A percentile compares a stretch with the other conserved stretches of the same genome.
phyloP scores from a whole-genome alignment of 345 rosid species.

The Jatropha curcas region DNA sequence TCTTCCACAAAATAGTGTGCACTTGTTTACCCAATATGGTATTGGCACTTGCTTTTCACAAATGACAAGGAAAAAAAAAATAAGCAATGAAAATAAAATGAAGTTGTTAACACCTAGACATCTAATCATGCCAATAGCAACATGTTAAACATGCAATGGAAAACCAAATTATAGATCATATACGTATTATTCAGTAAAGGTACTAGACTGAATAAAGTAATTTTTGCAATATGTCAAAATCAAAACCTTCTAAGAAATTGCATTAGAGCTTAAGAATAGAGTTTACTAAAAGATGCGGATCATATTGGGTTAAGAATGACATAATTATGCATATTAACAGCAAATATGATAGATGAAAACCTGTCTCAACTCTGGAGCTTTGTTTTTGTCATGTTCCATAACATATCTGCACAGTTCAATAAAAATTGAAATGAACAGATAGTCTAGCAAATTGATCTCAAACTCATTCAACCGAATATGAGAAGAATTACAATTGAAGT shows the following conservation, averaged over 20 bases:
- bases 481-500: neutral
- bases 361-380: slow-evolving; percentile 53
- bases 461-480: neutral
- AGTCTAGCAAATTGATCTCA: neutral
- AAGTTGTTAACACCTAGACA: too few relatives aligned
- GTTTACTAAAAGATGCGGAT: neutral
- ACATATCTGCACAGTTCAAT: slow-evolving; percentile 53
- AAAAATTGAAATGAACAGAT: neutral
- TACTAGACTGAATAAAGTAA: neutral
- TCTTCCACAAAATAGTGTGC: neutral
- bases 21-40: neutral
- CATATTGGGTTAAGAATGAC: neutral
- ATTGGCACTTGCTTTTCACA: too few relatives aligned
- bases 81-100: too few relatives aligned
- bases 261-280: neutral
- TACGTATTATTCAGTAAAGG: neutral
- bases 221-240: neutral
- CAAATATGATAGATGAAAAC: slow-evolving; percentile 20
- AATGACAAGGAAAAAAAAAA: too few relatives aligned
- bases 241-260: neutral
- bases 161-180: neutral
- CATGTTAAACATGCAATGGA: neutral
- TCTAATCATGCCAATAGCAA: neutral
- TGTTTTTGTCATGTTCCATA: slow-evolving; percentile 80
- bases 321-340: neutral